A percentile compares a stretch with the other conserved stretches of the same genome.
Evolutionary conservation across 257 asterid genomes (phyloP).

Genomic region (Lycium barbarum): DNA sequence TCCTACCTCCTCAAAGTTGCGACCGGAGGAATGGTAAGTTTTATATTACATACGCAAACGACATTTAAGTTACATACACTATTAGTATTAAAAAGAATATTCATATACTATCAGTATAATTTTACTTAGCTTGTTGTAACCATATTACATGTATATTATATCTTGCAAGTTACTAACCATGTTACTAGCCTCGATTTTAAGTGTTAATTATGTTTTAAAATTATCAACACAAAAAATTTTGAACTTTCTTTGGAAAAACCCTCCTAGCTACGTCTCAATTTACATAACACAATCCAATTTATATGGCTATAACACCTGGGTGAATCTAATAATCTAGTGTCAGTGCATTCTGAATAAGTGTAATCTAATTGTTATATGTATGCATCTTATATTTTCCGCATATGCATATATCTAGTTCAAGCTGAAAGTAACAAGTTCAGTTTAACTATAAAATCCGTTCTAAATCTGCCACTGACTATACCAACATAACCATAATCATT

Average conservation of each 20-base stretch:
- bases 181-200: neutral
- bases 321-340: too few relatives aligned
- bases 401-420: neutral
- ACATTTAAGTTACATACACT: neutral
- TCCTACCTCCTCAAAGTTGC: conserved; percentile 66
- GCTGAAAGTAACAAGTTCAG: too few relatives aligned
- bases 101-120: too few relatives aligned
- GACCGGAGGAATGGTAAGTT: conserved; percentile 86
- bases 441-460: too few relatives aligned
- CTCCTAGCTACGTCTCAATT: neutral
- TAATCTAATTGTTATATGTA: neutral
- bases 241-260: neutral
- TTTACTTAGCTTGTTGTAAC: too few relatives aligned
- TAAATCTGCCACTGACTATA: neutral
- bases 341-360: too few relatives aligned
- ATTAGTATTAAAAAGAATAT: neutral
- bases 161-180: neutral
- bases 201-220: neutral
- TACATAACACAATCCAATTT: neutral
- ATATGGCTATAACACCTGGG: neutral
- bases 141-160: too few relatives aligned
- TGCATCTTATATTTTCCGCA: too few relatives aligned
- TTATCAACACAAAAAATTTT: neutral
- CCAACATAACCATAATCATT: neutral
- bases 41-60: neutral